A percentile compares a stretch with the other conserved stretches of the same genome.
Evolutionary conservation across 768 basidiomycete species (phyloP).

Genomic region (Suillus hirtellus): DNA sequence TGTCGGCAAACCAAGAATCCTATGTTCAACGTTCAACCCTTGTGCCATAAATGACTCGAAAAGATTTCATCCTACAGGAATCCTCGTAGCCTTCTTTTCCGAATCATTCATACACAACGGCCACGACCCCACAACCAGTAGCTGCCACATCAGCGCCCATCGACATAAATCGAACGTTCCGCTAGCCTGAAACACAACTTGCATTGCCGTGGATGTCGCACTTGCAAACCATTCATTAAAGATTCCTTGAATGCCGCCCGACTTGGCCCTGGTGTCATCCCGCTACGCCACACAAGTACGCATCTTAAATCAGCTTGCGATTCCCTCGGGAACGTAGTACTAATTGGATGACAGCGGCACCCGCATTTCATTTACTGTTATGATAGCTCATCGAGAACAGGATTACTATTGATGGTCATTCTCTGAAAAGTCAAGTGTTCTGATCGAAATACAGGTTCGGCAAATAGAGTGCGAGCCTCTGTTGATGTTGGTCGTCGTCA

Average conservation of each 20-base stretch:
- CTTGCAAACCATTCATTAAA: not conserved
- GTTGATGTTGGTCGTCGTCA: not conserved
- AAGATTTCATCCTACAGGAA: not conserved
- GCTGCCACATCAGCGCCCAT: not conserved
- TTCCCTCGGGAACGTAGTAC: not conserved
- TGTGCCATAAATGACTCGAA: not conserved
- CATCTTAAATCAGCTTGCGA: not conserved
- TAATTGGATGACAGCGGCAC: not conserved
- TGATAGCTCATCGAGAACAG: not conserved
- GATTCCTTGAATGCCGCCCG: not conserved
- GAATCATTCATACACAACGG: not conserved
- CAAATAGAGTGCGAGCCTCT: not conserved
- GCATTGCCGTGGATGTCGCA: not conserved
- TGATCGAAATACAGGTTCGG: not conserved
- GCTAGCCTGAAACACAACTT: not conserved
- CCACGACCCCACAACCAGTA: not conserved
- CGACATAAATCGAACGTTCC: not conserved
- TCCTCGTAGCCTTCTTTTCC: not conserved
- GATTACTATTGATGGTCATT: no score
- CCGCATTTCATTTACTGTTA: no score
- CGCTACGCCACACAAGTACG: not conserved
- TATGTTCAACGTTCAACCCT: not conserved
- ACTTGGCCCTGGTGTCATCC: not conserved
- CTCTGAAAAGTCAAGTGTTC: not conserved
- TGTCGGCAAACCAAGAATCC: not conserved